Conservation (phyloP, 2,329 filamentous ascomycete species). For the Microcyclospora tardicrescens region DNA sequence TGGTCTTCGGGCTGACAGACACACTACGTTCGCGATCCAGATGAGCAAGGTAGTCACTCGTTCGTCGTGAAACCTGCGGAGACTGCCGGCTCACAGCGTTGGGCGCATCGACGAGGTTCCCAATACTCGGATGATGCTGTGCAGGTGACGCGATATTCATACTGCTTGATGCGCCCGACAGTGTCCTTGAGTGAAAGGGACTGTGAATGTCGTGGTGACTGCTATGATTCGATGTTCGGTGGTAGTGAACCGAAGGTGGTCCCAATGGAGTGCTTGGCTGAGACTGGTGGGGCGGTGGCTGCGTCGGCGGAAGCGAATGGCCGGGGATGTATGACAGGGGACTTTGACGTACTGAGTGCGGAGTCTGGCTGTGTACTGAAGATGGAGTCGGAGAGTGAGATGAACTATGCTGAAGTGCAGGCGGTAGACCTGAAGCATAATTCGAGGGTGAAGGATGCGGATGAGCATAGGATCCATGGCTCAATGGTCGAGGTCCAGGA, state of each 20-base stretch:
- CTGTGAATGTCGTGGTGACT: conserved; percentile 14
- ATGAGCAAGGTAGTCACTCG: conserved; percentile 33
- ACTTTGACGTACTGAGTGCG: conserved; percentile 20
- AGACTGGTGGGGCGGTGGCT: conserved; percentile 25
- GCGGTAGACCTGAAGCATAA: conserved; percentile 7
- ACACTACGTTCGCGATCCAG: conserved; percentile 56
- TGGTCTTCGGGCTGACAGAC: conserved; percentile 68
- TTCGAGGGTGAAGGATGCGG: conserved; percentile 14
- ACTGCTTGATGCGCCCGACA: conserved; percentile 20
- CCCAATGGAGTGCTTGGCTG: conserved; percentile 38
- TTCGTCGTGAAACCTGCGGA: conserved; percentile 11
- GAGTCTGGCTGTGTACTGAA: conserved; percentile 20
- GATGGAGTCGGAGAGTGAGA: conserved; percentile 23
- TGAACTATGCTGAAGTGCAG: conserved; percentile 2
- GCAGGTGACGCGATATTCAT: conserved; percentile 18
- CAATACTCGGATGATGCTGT: conserved; percentile 15
- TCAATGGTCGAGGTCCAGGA: conserved; percentile 14
- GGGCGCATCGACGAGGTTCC: conserved; percentile 31
- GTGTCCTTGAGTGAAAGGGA: conserved; percentile 20
- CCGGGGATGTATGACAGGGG: conserved; percentile 15
- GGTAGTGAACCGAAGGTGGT: conserved; percentile 25
- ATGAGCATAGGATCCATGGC: conserved; percentile 9
- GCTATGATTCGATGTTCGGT: conserved; percentile 14
- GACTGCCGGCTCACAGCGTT: conserved; percentile 13
- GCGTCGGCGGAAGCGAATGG: conserved; percentile 21